These are phyloP conservation scores for Adansonia grandidieri DNA, from an alignment of 441 rosid species.

Conservation along the genomic window DNA sequence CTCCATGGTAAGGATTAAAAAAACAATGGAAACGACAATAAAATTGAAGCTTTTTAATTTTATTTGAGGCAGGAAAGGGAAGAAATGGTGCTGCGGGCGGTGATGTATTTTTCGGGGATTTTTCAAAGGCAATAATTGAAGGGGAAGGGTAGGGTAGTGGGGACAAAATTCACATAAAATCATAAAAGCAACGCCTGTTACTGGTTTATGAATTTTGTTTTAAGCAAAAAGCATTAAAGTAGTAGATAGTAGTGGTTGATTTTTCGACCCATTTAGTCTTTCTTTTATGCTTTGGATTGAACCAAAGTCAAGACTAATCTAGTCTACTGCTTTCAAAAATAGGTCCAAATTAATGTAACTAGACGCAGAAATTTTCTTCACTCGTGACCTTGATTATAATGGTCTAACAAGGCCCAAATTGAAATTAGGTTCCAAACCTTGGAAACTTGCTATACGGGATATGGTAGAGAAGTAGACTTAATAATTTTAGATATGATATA, in stretches of 20 bases:
- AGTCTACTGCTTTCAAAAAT: background rate
- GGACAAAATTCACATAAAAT: conserved; percentile 22
- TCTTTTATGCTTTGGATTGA: conserved; percentile 1
- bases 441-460: background rate
- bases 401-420: background rate
- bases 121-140: conserved; percentile 31
- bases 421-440: background rate
- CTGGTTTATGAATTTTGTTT: background rate
- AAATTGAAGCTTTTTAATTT: background rate
- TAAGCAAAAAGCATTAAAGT: background rate
- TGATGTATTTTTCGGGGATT: background rate
- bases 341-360: background rate
- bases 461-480: no score
- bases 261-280: background rate
- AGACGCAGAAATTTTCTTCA: background rate
- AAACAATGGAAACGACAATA: background rate
- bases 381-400: background rate
- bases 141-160: conserved; percentile 14
- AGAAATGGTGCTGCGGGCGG: conserved; percentile 13
- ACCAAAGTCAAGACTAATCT: background rate
- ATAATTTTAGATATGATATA: no score
- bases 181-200: conserved; percentile 8
- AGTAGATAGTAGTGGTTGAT: background rate
- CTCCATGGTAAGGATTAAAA: conserved; percentile 34
- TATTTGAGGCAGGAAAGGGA: conserved; percentile 9